Evolutionary conservation across 75 land plant genomes (phyloP), one percentile per base, ranked within the genome.

Genomic region (Pinus albicaulis): DNA sequence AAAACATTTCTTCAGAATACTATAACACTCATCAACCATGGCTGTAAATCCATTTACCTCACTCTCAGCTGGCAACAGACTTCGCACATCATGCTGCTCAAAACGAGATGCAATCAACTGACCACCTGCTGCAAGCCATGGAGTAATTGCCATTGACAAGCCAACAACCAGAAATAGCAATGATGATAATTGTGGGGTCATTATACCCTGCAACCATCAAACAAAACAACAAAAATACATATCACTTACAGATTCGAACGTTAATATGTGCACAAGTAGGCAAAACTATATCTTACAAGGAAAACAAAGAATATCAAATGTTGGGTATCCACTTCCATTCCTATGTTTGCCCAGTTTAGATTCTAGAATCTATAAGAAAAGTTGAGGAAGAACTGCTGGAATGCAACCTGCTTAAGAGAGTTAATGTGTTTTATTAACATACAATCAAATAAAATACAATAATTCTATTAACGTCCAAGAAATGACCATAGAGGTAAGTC

Each of bases 51-150:
- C 12, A 55, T 28, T 53, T 74, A 94, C 99, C 95, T 97, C 99
- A 85, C 87, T 94, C 68, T 97, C 99, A 41, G 84, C 93, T 20
- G 99, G 99, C 63, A 95, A 80, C 66, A 97, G 79, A 76, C 99
- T 97, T 58, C 98, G 89, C 19, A 97, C 93, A 80, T 97, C 99
- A 83, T 94, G 95, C 75, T 87, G 98, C 80, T 95, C 98, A 86
- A 97, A 97, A n/a, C 88, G 87, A 31, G 95, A 88, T 11, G 99
- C 95, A 75, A 97, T 82, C 57, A 92, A 79, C 76, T 97, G 99
- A 16, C 99, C 99, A 59, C 91, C 95, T 86, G 95, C 99, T 75
- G 98, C 99, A 68, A 97, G 83, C 88, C 89, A 97, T 64, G 99
- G 99, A 6, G 99, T 97, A 14, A 97, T 56, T 20, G 98, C 99